These are phyloP conservation scores for Phlyctochytrium arcticum DNA, from an alignment of 192 early-diverging fungal species.

Conservation along the genomic window DNA sequence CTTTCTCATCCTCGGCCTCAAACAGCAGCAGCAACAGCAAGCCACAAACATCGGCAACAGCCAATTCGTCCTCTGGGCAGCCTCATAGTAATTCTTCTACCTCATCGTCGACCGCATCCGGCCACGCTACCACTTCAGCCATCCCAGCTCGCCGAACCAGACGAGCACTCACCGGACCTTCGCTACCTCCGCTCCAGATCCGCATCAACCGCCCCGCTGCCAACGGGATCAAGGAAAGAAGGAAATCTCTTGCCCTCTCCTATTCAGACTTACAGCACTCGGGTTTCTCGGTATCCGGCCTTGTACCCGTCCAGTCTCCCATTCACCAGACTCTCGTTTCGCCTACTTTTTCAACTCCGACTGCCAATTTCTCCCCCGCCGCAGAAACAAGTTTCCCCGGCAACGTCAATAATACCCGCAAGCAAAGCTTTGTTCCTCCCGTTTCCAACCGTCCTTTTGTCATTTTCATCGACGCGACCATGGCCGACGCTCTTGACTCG, in stretches of 20 bases:
- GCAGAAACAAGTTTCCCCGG: not conserved
- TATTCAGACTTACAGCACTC: too few relatives aligned
- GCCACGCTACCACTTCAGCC: too few relatives aligned
- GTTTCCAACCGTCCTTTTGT: not conserved
- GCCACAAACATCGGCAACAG: not conserved
- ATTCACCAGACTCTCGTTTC: constrained; percentile 4
- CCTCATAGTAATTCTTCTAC: not conserved
- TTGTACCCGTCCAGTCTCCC: too few relatives aligned
- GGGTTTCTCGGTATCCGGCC: too few relatives aligned
- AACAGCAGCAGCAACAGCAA: too few relatives aligned
- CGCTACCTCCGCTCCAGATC: too few relatives aligned
- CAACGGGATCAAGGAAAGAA: too few relatives aligned
- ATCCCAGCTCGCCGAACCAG: too few relatives aligned
- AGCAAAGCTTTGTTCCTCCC: not conserved
- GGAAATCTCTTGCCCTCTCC: too few relatives aligned
- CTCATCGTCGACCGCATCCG: not conserved
- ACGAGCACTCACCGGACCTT: not conserved
- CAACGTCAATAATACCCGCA: too few relatives aligned
- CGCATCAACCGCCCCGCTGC: too few relatives aligned
- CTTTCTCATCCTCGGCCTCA: too few relatives aligned
- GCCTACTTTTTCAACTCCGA: not conserved
- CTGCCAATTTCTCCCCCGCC: not conserved
- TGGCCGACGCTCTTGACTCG: constrained; percentile 36
- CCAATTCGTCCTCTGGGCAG: not conserved
- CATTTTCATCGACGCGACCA: not conserved